These are phyloP conservation scores for Ammopiptanthus mongolicus DNA, from an alignment of 306 rosid genomes.

Conservation along the genomic window DNA sequence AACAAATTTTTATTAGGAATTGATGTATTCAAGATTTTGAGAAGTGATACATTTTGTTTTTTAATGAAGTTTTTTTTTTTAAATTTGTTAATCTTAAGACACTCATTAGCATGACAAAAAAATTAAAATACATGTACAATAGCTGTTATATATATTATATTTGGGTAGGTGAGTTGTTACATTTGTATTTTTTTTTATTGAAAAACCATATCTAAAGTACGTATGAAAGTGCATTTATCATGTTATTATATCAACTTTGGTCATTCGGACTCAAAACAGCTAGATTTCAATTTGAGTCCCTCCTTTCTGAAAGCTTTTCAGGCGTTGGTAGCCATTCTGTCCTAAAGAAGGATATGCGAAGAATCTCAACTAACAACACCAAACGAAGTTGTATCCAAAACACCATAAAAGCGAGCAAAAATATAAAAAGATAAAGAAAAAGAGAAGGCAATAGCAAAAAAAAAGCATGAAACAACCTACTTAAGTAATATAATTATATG, in stretches of 20 bases:
- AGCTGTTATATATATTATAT: no score
- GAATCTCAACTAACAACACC: conserved; percentile 24
- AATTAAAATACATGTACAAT: no score
- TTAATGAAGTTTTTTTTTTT: no score
- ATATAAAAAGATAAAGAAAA: background rate
- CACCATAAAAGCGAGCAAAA: background rate
- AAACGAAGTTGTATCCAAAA: background rate
- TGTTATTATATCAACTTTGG: conserved; percentile 29
- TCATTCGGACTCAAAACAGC: conserved; percentile 31
- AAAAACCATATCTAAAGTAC: no score
- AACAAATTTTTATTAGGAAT: no score
- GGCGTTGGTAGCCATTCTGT: conserved; percentile 10
- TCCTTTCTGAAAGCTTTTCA: background rate
- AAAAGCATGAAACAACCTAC: background rate
- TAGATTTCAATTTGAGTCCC: conserved; percentile 16
- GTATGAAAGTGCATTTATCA: no score
- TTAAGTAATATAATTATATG: background rate
- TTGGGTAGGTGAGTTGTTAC: no score
- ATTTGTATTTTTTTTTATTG: no score
- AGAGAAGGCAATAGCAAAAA: background rate
- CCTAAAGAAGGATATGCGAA: background rate
- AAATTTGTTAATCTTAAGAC: no score
- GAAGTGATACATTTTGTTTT: no score
- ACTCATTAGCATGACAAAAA: no score
- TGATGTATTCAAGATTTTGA: no score